Base-by-base conservation (phyloP, 2,329 filamentous ascomycete genomes). In the Ploettnerulaceae sp. region DNA sequence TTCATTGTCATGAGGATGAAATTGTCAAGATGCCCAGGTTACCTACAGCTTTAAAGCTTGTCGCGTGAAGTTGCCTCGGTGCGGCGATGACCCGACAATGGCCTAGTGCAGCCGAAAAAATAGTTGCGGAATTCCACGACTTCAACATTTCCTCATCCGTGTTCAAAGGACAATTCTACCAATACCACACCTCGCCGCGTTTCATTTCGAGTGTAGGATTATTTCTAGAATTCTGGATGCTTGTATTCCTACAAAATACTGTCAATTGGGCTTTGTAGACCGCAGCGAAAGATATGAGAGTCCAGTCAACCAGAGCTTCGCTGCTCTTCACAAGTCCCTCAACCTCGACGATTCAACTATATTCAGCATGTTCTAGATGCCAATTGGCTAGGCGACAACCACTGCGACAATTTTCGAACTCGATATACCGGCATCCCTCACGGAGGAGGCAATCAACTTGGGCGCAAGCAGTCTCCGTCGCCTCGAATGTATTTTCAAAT, bases 401-500 rank as follows among this genome's bases (percentile, higher is more conserved):
- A 26, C 22, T 41, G 24, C 37, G 44, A 31, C 41, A 41, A 33
- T 39, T 51, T 31, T 25, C 49, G 24, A 49, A 47, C 34, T 52
- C 47, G 25, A 53, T 50, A 59, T 56, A 57, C 38, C 53, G 57
- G 32, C 61, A 70, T 47, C 66, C 70, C 6, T 63, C 67, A 49
- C 68, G 71, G 62, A 67, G 71, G 53, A 65, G 69, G 45, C 71
- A 75, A 52, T 89, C 84, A n/a, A 81, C 82, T 39, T 88, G 85
- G 76, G 84, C 82, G 2, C 84, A 87, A 34, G 86, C 86, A 6
- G 83, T 88, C 14, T 77, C 79, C 18, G 79, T 83, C 12, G 80
- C 81, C 28, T 76, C 85, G 56, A 84, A 84, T 65, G 76, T 89
- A 50, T 82, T 89, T 56, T 76, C 76, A 57, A 84, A 83, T 63